Conservation (phyloP, 306 rosid species). For the Cicer cuneatum region DNA sequence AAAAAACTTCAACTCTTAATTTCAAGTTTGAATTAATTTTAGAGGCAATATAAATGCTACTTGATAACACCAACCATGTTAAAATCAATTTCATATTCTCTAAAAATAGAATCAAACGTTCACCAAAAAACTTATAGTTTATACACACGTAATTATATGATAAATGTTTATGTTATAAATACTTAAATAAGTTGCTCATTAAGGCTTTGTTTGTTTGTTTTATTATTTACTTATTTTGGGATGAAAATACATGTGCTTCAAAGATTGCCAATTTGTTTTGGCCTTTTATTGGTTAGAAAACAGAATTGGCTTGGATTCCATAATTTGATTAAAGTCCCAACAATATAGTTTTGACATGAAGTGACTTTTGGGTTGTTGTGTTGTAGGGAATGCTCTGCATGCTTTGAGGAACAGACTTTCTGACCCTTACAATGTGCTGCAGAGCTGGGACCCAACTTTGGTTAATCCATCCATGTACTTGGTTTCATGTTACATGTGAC, state of each 20-base stretch:
- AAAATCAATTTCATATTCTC: no score
- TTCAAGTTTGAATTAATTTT: no score
- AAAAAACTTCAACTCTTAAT: no score
- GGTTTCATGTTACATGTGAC: conserved; percentile 96
- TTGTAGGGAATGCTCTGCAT: conserved; percentile 84
- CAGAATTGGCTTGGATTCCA: conserved; percentile 23
- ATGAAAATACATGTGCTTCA: conserved; percentile 2
- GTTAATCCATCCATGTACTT: conserved; percentile 99
- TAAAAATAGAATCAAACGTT: no score
- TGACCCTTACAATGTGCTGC: conserved; percentile 81
- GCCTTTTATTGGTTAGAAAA: conserved; percentile 19
- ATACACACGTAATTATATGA: no score
- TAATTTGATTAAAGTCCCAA: conserved; percentile 34
- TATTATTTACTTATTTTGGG: background rate
- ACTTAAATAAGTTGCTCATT: no score
- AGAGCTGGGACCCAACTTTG: conserved; percentile 99
- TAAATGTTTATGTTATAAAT: no score
- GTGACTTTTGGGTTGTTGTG: conserved; percentile 7
- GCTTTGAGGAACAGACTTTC: conserved; percentile 70
- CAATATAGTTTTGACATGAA: background rate
- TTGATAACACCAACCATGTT: no score
- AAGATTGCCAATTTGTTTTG: conserved; percentile 19
- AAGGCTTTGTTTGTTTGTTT: no score
- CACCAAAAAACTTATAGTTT: no score
- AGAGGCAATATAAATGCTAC: no score